Evolutionary conservation across 805 yeast species (phyloP).

Genomic region (Yamadazyma sp.): DNA sequence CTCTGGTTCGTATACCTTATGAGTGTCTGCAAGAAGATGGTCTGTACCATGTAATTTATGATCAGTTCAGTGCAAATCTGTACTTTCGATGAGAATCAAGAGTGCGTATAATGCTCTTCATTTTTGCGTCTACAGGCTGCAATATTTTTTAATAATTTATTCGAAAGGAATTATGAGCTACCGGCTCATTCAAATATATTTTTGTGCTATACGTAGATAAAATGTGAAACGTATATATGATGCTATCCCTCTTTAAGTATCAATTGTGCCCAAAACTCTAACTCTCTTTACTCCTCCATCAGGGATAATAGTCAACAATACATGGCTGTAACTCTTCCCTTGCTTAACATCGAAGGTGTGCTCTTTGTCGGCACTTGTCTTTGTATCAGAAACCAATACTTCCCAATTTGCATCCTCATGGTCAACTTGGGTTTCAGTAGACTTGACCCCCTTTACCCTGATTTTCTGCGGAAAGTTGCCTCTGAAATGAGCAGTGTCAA

Average conservation of each 20-base stretch:
- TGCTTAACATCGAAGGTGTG: constrained; percentile 51
- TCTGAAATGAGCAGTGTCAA: constrained; percentile 92
- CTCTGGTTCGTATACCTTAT: constrained; percentile 14
- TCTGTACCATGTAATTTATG: background rate
- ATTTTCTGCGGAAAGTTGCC: constrained; percentile 92
- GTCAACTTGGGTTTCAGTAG: constrained; percentile 30
- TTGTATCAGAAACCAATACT: constrained; percentile 60
- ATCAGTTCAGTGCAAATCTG: background rate
- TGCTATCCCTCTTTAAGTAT: too few relatives aligned
- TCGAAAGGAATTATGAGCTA: too few relatives aligned
- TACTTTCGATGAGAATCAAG: too few relatives aligned
- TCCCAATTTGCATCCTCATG: constrained; percentile 59
- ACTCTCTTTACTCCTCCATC: constrained; percentile 96
- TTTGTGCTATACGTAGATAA: too few relatives aligned
- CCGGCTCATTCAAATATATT: too few relatives aligned
- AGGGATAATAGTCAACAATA: constrained; percentile 81
- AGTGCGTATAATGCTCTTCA: too few relatives aligned
- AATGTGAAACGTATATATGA: too few relatives aligned
- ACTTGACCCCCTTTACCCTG: constrained; percentile 60
- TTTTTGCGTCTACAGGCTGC: too few relatives aligned
- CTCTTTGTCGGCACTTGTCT: constrained; percentile 83
- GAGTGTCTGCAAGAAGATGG: constrained; percentile 2
- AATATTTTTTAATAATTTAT: too few relatives aligned
- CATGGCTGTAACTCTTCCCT: constrained; percentile 56
- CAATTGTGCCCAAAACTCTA: constrained; percentile 69